phyloP scores from a whole-genome alignment of 1,284 basidiomycete genomes.

The Ceratobasidium sp. region DNA sequence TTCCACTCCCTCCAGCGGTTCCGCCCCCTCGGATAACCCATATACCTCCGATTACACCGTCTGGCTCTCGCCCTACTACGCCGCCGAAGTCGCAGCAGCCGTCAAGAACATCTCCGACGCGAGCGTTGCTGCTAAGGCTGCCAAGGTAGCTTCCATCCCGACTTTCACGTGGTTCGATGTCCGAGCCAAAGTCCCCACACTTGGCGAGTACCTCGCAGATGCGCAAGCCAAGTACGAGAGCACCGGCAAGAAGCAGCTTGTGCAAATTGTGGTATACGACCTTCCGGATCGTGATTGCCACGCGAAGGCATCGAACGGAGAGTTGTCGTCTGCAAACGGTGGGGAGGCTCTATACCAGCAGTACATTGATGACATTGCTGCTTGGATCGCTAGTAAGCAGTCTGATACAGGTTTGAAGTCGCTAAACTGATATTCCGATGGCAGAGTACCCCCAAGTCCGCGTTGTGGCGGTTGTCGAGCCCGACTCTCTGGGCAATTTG shows the following conservation, averaged over 20 bases:
- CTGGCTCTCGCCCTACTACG: conserved; percentile 3
- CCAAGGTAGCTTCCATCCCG: conserved; percentile 1
- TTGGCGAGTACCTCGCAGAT: conserved; percentile 10
- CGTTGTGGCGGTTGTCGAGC: conserved; percentile 74
- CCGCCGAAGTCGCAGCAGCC: conserved; percentile 5
- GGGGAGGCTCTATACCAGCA: conserved; percentile 69
- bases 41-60: conserved; percentile 7
- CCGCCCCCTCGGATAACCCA: not conserved
- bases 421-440: not conserved
- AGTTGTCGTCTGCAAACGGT: conserved; percentile 70
- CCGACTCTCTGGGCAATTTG: conserved; percentile 72
- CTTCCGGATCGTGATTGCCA: conserved; percentile 74
- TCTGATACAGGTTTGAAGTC: too few species aligned
- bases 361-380: conserved; percentile 73
- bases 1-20: conserved; percentile 4
- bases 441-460: conserved; percentile 71
- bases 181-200: not conserved
- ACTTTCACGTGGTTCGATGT: conserved; percentile 19
- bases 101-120: conserved; percentile 16
- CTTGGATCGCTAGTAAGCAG: conserved; percentile 66
- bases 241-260: conserved; percentile 65
- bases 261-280: conserved; percentile 75
- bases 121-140: conserved; percentile 14
- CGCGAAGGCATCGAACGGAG: conserved; percentile 74
- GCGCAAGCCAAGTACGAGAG: conserved; percentile 52